These are phyloP conservation scores for Saccharomycopsis schoenii DNA, from an alignment of 805 yeast species.

Conservation along the genomic window DNA sequence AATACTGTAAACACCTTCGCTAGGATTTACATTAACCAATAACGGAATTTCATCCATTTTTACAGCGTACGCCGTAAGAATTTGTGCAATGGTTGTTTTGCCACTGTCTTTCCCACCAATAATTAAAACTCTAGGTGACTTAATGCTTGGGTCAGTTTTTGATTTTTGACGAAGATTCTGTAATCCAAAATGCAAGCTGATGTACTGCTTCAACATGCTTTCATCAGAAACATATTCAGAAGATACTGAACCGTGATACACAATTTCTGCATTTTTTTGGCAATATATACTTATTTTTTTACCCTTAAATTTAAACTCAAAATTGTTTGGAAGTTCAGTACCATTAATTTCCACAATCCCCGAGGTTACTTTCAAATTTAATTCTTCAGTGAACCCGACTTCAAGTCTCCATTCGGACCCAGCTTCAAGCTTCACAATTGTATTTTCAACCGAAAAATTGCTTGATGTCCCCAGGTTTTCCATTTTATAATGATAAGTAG, in stretches of 20 bases:
- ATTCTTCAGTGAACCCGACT: conserved; percentile 39
- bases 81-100: conserved; percentile 65
- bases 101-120: conserved; percentile 71
- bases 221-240: conserved; percentile 65
- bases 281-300: conserved; percentile 47
- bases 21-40: conserved; percentile 71
- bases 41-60: conserved; percentile 57
- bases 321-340: conserved; percentile 74
- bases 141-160: conserved; percentile 18
- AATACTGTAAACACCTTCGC: conserved; percentile 54
- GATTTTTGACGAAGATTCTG: conserved; percentile 43
- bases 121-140: conserved; percentile 51
- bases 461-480: background rate
- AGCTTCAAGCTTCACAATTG: conserved; percentile 20
- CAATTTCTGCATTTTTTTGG: conserved; percentile 23
- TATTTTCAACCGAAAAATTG: background rate
- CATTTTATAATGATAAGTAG: background rate
- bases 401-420: conserved; percentile 71
- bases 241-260: conserved; percentile 28
- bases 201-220: conserved; percentile 50
- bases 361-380: conserved; percentile 40
- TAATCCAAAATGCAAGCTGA: conserved; percentile 66
- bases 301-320: conserved; percentile 48
- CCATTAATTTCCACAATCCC: conserved; percentile 92
- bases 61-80: conserved; percentile 63